A percentile compares a stretch with the other conserved stretches of the same genome.
Conservation (phyloP, 179 eudicot species). For the Beta macrorhiza region DNA sequence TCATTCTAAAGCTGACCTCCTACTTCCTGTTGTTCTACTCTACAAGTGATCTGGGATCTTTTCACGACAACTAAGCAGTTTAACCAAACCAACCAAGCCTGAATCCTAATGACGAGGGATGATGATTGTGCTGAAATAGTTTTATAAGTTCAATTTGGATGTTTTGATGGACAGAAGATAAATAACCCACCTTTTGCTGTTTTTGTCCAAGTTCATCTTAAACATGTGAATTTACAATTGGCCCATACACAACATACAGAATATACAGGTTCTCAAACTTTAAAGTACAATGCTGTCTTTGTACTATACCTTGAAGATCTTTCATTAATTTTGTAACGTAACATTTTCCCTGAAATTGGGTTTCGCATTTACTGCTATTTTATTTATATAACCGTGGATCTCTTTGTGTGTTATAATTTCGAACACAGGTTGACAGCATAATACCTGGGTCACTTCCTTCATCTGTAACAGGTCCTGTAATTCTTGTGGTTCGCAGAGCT, state of each 20-base stretch:
- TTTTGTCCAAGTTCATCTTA: not conserved
- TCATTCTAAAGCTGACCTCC: not conserved
- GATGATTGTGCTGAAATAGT: not conserved
- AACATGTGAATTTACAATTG: not conserved
- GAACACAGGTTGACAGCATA: constrained; percentile 71
- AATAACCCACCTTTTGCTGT: not conserved
- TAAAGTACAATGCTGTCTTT: not conserved
- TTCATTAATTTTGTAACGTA: not conserved
- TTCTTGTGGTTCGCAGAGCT: constrained; percentile 87
- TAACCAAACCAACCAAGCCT: not conserved
- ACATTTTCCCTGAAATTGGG: not conserved
- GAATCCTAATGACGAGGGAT: not conserved
- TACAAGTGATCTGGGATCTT: not conserved
- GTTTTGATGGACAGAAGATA: not conserved
- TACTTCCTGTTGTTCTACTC: not conserved
- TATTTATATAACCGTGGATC: not conserved
- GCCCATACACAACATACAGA: not conserved
- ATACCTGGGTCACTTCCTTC: constrained; percentile 81
- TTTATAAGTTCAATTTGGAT: not conserved
- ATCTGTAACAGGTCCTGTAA: constrained; percentile 67
- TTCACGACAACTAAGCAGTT: not conserved
- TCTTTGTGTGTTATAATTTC: constrained; percentile 14
- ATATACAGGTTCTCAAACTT: not conserved
- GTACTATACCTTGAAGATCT: not conserved
- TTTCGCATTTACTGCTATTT: not conserved